A percentile compares a stretch with the other conserved stretches of the same genome.
Evolutionary conservation across 1,139 yeast species (phyloP).

Genomic region (Zygosaccharomyces pseudobailii): DNA sequence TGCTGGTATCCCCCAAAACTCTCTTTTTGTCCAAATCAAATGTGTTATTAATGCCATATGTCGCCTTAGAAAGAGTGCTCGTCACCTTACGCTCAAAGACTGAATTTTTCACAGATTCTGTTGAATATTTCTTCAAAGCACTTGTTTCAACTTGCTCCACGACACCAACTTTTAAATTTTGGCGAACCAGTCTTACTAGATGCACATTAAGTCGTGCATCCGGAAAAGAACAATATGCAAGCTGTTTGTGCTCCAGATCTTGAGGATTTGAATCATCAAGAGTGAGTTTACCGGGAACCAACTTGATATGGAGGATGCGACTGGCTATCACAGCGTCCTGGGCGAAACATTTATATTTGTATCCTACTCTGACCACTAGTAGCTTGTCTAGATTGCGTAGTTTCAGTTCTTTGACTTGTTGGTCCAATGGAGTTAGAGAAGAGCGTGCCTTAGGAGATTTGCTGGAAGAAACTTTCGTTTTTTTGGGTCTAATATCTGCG

Average conservation of each 20-base stretch:
- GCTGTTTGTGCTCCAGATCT: constrained; percentile 48
- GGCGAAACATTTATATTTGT: constrained; percentile 82
- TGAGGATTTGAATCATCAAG: constrained; percentile 43
- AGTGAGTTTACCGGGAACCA: constrained; percentile 59
- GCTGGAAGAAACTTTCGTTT: neutral
- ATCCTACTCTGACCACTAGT: constrained; percentile 82
- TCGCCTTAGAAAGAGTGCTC: constrained; percentile 75
- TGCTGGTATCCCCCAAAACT: constrained; percentile 25
- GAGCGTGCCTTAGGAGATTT: constrained; percentile 2
- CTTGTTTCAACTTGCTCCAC: constrained; percentile 84
- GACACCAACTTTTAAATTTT: constrained; percentile 75
- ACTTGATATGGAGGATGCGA: constrained; percentile 60
- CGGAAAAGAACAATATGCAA: constrained; percentile 85
- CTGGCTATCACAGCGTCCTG: constrained; percentile 74
- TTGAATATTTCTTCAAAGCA: constrained; percentile 51
- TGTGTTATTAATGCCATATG: constrained; percentile 46
- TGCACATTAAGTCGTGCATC: constrained; percentile 69
- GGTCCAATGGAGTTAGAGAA: constrained; percentile 70
- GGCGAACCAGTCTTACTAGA: constrained; percentile 57
- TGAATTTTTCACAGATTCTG: constrained; percentile 32
- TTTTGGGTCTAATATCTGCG: constrained; percentile 2
- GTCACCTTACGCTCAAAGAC: constrained; percentile 68
- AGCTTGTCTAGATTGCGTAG: constrained; percentile 56
- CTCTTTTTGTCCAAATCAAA: constrained; percentile 43
- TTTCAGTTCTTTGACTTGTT: constrained; percentile 67